Percentiles rank a stretch among this genome's conserved stretches.
These are phyloP conservation scores for Drosera spatulata DNA, from an alignment of 179 eudicot genomes.

Conservation along the genomic window DNA sequence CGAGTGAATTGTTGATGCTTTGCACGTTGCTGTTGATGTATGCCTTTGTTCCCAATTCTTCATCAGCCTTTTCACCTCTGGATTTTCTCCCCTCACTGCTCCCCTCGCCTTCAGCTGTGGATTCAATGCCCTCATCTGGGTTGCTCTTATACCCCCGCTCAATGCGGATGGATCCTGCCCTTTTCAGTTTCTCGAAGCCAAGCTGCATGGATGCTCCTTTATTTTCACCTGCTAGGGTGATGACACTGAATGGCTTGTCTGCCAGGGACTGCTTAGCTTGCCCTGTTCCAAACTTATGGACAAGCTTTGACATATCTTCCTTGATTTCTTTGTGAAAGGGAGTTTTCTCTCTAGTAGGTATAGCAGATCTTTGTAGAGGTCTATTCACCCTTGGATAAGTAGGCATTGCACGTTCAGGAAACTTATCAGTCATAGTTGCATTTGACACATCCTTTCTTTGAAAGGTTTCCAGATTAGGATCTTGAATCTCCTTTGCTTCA, in stretches of 20 bases:
- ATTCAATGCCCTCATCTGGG: constrained; percentile 26
- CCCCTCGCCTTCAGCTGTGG: constrained; percentile 36
- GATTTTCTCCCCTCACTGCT: constrained; percentile 17
- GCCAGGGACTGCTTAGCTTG: constrained; percentile 15
- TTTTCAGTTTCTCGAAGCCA: constrained; percentile 24
- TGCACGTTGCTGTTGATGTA: constrained; percentile 67
- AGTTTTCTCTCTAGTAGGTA: constrained; percentile 13
- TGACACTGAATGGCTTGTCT: constrained; percentile 26
- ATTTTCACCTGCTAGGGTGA: constrained; percentile 67
- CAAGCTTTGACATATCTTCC: constrained; percentile 30
- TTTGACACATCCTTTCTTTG: constrained; percentile 18
- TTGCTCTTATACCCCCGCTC: constrained; percentile 47
- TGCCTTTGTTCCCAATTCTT: constrained; percentile 23
- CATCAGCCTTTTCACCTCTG: constrained; percentile 12
- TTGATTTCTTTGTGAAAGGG: constrained; percentile 29
- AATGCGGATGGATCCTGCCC: constrained; percentile 41
- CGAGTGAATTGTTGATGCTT: constrained; percentile 67
- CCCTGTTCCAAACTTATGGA: constrained; percentile 18
- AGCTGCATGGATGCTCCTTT: constrained; percentile 71
- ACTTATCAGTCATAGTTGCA: constrained; percentile 7
- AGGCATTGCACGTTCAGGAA: constrained; percentile 11
- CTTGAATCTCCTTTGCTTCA: constrained; percentile 1
- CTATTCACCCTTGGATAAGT: constrained; percentile 14
- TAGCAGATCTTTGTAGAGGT: constrained; percentile 16
- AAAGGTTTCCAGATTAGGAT: constrained; percentile 13